Percentiles rank a stretch among this genome's conserved stretches.
These are phyloP conservation scores for Yarrowia sp. DNA, from an alignment of 805 yeast genomes.

Conservation along the genomic window DNA sequence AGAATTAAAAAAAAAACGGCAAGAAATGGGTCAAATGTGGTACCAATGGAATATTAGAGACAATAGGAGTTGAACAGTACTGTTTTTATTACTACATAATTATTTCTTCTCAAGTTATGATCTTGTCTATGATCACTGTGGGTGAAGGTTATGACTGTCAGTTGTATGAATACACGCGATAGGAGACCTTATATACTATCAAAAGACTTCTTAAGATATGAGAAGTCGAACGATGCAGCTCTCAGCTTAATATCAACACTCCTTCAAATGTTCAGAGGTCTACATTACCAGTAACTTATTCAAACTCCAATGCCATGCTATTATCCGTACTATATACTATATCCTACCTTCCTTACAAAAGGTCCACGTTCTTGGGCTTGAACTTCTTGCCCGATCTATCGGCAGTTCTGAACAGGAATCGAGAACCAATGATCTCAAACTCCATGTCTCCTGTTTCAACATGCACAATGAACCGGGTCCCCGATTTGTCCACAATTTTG, in stretches of 20 bases:
- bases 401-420: slow-evolving; percentile 74
- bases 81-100: too few relatives aligned
- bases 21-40: not conserved
- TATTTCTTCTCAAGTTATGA: too few relatives aligned
- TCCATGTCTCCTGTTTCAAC: slow-evolving; percentile 52
- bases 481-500: slow-evolving; percentile 69
- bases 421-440: slow-evolving; percentile 77
- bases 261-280: too few relatives aligned
- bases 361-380: slow-evolving; percentile 77
- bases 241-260: too few relatives aligned
- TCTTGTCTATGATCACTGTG: too few relatives aligned
- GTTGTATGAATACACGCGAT: too few relatives aligned
- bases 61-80: not conserved
- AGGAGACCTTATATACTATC: too few relatives aligned
- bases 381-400: slow-evolving; percentile 87
- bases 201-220: too few relatives aligned
- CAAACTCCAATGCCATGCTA: not conserved
- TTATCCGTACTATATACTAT: not conserved
- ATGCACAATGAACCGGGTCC: slow-evolving; percentile 58
- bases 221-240: too few relatives aligned
- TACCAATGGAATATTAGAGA: not conserved
- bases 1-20: too few relatives aligned
- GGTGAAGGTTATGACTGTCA: too few relatives aligned
- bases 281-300: too few relatives aligned
- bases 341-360: slow-evolving; percentile 48